Base-by-base conservation (phyloP, 116 monocot species). In the Papilionanthe hybrid region DNA sequence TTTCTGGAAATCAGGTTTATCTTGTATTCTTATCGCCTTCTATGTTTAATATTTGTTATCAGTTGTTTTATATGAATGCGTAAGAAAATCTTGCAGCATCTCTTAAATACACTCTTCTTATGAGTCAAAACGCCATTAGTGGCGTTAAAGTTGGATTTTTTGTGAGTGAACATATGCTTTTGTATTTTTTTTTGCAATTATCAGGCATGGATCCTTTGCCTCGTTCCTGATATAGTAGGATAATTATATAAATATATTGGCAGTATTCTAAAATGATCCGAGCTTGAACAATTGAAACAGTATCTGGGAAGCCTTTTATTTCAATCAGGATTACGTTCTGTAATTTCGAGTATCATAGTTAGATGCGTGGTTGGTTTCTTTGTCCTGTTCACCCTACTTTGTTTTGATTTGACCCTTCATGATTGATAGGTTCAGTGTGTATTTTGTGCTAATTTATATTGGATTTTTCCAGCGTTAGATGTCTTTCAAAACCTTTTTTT, bases 1-100 rank as follows among this genome's bases (percentile, higher is more conserved):
- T 99, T 80, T 82, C 95, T 75, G 80, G 80, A 58, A 95, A 95
- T 82, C 99, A 99, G 99, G 99, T 95, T 53, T 37, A 71, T 9
- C 65, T 12, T 5, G 3, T 25, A 42, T 42, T 44, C 53, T 37
- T 63, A 71, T 30, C 45, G 73, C 8, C 30, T 58, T 82, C 32
- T 22, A 22, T 73, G 44, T 44, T 43, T 8, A 73, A 44, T 73
- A 22, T n/a, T 73, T 42, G 42, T 73, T n/a, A 44, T 19, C 44
- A 73, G 22, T 73, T 44, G 8, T 25, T 73, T 43, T 73, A 20
- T n/a, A n/a, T 73, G 19, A 43, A 71, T 7, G 5, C 22, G 44
- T n/a, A 12, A 44, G 32, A 19, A 73, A 42, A 73, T 73, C 1
- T 73, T 73, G n/a, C 41, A 73, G 8, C 9, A 10, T 71, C 5